Evolutionary conservation across 2,329 filamentous ascomycete genomes (phyloP).

Genomic region (Trichoderma guizhouense): DNA sequence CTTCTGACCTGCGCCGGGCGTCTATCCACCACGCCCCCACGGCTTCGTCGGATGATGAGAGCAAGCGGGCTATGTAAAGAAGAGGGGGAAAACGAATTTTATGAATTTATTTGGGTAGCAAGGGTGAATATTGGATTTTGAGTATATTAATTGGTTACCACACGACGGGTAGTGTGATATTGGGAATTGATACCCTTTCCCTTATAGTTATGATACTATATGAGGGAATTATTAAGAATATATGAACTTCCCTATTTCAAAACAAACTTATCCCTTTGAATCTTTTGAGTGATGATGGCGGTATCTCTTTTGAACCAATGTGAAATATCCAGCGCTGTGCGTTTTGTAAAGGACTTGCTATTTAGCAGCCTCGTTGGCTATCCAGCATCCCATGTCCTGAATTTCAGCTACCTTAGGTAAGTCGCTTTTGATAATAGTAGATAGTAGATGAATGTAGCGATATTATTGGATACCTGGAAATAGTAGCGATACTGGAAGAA

Average conservation of each 20-base stretch:
- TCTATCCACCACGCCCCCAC: constrained; percentile 13
- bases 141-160: background rate
- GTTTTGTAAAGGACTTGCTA: no score
- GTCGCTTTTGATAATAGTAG: no score
- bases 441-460: no score
- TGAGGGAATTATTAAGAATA: constrained; percentile 7
- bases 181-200: constrained; percentile 19
- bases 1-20: constrained; percentile 16
- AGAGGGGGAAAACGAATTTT: background rate
- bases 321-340: background rate
- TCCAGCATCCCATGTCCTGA: no score
- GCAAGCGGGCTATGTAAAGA: constrained; percentile 1
- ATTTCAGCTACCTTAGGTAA: no score
- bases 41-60: constrained; percentile 7
- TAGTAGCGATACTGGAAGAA: no score
- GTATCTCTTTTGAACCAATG: background rate
- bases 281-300: background rate
- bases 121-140: background rate
- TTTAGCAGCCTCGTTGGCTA: no score
- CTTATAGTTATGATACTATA: constrained; percentile 8
- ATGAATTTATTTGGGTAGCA: background rate
- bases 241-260: background rate
- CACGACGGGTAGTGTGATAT: background rate
- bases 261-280: background rate
- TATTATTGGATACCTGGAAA: no score